Percentiles rank a stretch among this genome's conserved stretches.
These are phyloP conservation scores for Euphorbia pulcherrima DNA, from an alignment of 345 rosid species.

Conservation along the genomic window DNA sequence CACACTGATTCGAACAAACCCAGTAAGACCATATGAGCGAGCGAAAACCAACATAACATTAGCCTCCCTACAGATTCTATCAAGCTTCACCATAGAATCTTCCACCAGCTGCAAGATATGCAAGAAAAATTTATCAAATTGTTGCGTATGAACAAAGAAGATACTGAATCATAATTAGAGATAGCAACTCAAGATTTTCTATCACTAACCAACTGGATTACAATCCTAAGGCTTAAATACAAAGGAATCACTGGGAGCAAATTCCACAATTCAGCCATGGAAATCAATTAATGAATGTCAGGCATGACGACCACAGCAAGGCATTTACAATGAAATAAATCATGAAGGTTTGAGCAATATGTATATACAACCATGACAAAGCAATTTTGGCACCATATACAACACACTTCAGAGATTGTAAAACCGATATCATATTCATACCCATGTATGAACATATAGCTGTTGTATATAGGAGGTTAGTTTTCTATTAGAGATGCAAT, in stretches of 20 bases:
- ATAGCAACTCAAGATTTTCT: neutral
- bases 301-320: neutral
- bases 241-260: neutral
- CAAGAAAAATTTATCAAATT: constrained; percentile 17
- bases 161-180: neutral
- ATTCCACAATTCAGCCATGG: neutral
- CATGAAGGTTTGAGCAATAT: neutral
- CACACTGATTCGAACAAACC: constrained; percentile 78
- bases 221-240: neutral
- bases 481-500: neutral
- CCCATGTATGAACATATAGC: neutral
- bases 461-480: neutral
- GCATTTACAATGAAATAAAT: neutral
- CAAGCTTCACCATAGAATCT: constrained; percentile 79
- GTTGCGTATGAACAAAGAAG: constrained; percentile 1
- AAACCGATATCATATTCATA: neutral
- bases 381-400: neutral
- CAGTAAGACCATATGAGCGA: constrained; percentile 93
- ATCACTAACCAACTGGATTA: neutral
- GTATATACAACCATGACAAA: neutral
- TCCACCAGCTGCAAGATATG: constrained; percentile 67
- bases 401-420: neutral
- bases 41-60: constrained; percentile 84
- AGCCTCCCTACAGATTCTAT: constrained; percentile 76
- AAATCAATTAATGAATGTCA: neutral